Conservation (phyloP, 371 early-diverging fungal genomes). For the Mortierella sp. region DNA sequence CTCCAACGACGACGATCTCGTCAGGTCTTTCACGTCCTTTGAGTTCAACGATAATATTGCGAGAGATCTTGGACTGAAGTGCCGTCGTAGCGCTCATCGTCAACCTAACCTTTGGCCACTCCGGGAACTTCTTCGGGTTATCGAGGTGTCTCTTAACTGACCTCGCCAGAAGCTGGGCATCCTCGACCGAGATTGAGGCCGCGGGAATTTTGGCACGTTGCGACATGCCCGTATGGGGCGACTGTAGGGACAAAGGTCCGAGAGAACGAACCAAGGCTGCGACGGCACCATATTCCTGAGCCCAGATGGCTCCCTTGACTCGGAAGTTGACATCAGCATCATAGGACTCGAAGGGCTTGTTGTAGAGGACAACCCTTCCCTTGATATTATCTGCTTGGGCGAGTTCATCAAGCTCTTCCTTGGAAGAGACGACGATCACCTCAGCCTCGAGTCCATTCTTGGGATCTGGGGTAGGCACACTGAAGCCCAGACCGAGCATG, state of each 20-base stretch:
- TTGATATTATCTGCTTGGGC: slow-evolving; percentile 48
- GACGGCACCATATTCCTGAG: slow-evolving; percentile 63
- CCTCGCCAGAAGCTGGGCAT: slow-evolving; percentile 62
- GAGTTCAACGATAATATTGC: slow-evolving; percentile 65
- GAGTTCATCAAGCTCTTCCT: slow-evolving; percentile 57
- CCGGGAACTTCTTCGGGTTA: slow-evolving; percentile 26
- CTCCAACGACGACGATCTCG: slow-evolving; percentile 65
- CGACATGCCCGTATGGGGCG: slow-evolving; percentile 63
- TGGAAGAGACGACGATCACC: slow-evolving; percentile 58
- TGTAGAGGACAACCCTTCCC: slow-evolving; percentile 63
- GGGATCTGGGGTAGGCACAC: slow-evolving; percentile 57
- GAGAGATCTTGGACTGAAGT: slow-evolving; percentile 48
- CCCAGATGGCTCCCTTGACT: slow-evolving; percentile 57
- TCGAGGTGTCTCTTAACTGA: slow-evolving; percentile 50
- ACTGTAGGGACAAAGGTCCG: slow-evolving; percentile 57
- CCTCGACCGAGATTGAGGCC: slow-evolving; percentile 64
- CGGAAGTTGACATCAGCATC: slow-evolving; percentile 43
- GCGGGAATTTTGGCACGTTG: slow-evolving; percentile 60
- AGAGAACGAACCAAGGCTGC: slow-evolving; percentile 65
- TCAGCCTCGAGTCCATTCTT: slow-evolving; percentile 60
- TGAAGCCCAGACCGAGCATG: slow-evolving; percentile 65
- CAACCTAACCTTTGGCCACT: slow-evolving; percentile 59
- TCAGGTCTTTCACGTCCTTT: slow-evolving; percentile 62
- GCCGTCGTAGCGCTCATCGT: slow-evolving; percentile 56
- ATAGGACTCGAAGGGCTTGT: slow-evolving; percentile 58